Evolutionary conservation across 2,329 filamentous ascomycete genomes (phyloP).

Genomic region (Epichloe glyceriae): DNA sequence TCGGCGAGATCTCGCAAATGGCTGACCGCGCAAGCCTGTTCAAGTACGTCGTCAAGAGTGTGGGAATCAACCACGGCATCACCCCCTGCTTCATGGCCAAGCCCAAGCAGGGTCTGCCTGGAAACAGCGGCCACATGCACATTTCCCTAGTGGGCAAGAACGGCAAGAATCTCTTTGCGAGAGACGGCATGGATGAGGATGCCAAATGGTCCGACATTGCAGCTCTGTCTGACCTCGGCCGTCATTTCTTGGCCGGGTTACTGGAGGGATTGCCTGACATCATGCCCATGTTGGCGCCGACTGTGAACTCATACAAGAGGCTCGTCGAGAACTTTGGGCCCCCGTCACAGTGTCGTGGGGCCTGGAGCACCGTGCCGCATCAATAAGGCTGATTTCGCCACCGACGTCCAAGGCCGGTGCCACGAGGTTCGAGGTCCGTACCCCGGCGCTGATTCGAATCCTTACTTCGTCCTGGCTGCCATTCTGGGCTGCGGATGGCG

Average conservation of each 20-base stretch:
- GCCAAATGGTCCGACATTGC: slow-evolving; percentile 64
- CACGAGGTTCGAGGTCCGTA: slow-evolving; percentile 84
- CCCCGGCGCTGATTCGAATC: slow-evolving; percentile 89
- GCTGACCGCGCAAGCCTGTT: slow-evolving; percentile 85
- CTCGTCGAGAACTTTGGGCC: slow-evolving; percentile 97
- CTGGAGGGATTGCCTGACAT: slow-evolving; percentile 82
- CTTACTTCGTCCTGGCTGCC: slow-evolving; percentile 74
- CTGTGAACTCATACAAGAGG: slow-evolving; percentile 95
- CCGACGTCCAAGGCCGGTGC: slow-evolving; percentile 74
- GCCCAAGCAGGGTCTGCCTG: slow-evolving; percentile 76
- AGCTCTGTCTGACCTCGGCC: slow-evolving; percentile 72
- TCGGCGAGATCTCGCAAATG: slow-evolving; percentile 77
- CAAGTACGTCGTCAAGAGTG: slow-evolving; percentile 88
- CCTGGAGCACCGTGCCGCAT: slow-evolving; percentile 85
- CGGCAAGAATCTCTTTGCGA: slow-evolving; percentile 75
- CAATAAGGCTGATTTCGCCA: slow-evolving; percentile 77
- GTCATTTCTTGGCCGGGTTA: slow-evolving; percentile 85
- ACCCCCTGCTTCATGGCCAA: slow-evolving; percentile 99
- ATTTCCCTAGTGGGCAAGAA: slow-evolving; percentile 69
- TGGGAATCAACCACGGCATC: slow-evolving; percentile 77
- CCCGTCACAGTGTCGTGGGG: slow-evolving; percentile 97
- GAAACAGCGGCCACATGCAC: slow-evolving; percentile 94
- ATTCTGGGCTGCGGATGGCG: slow-evolving; percentile 82
- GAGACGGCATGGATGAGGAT: slow-evolving; percentile 57
- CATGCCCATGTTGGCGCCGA: slow-evolving; percentile 91